A percentile compares a stretch with the other conserved stretches of the same genome.
phyloP scores from a whole-genome alignment of 305 asterid genomes.

The Fraxinus dipetala region DNA sequence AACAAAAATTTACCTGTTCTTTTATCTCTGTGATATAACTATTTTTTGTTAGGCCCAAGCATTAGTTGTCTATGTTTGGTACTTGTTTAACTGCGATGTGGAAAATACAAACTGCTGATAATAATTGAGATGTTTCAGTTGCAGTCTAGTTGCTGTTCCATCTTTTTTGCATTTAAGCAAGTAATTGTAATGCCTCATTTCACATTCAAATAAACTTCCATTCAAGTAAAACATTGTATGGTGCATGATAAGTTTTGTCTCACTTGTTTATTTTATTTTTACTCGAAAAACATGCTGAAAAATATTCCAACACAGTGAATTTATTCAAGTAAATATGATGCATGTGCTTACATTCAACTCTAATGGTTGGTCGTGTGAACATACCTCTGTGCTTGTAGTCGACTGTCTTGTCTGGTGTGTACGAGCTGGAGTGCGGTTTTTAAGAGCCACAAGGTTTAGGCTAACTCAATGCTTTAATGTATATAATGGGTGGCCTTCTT shows the following conservation, averaged over 20 bases:
- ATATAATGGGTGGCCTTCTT: neutral
- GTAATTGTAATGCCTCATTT: neutral
- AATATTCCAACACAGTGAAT: neutral
- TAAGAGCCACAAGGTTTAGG: neutral
- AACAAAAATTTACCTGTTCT: neutral
- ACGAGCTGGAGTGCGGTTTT: neutral
- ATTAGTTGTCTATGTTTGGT: neutral
- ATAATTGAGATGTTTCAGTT: neutral
- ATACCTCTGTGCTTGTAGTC: neutral
- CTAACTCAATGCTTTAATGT: neutral
- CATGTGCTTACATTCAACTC: neutral
- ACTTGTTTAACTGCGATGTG: neutral
- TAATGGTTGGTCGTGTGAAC: conserved; percentile 6
- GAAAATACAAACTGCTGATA: neutral
- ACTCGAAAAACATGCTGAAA: neutral
- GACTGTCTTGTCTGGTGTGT: conserved; percentile 1
- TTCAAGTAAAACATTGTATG: neutral
- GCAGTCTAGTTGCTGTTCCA: neutral
- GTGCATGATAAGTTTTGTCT: neutral
- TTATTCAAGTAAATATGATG: neutral
- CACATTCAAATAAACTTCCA: neutral
- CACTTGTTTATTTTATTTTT: neutral
- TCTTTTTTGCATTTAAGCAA: neutral
- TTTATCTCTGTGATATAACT: neutral
- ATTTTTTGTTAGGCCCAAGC: neutral